These are phyloP conservation scores for Trichomonascaceae sp. DNA, from an alignment of 1,139 yeast species.

Conservation along the genomic window DNA sequence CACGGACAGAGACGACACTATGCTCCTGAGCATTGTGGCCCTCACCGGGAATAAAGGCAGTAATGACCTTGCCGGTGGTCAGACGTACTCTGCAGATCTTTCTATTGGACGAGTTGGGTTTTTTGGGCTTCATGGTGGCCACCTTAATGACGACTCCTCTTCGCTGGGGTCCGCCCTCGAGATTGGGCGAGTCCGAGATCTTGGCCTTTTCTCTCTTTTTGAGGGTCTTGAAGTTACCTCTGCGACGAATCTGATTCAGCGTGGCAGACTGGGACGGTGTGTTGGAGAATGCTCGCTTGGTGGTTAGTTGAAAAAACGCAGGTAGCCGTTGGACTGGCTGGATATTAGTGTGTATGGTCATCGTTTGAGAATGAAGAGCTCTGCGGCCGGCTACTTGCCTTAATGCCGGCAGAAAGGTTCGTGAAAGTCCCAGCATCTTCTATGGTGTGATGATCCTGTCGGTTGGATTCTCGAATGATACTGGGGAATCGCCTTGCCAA, in stretches of 20 bases:
- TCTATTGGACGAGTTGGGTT: slow-evolving; percentile 96
- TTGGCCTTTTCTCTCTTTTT: slow-evolving; percentile 24
- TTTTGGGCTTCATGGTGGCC: slow-evolving; percentile 90
- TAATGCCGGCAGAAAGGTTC: no score
- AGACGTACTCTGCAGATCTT: slow-evolving; percentile 93
- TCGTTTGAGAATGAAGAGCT: no score
- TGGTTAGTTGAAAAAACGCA: no score
- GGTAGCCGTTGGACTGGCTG: no score
- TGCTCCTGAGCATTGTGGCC: slow-evolving; percentile 99
- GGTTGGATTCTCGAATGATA: no score
- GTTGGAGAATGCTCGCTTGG: no score
- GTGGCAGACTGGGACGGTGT: slow-evolving; percentile 10
- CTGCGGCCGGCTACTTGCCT: no score
- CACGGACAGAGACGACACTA: slow-evolving; percentile 88
- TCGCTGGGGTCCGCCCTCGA: slow-evolving; percentile 67
- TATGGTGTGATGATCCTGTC: no score
- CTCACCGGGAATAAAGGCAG: slow-evolving; percentile 96
- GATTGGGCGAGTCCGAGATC: slow-evolving; percentile 73
- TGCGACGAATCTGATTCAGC: slow-evolving; percentile 18
- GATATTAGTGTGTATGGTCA: no score
- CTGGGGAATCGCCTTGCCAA: no score
- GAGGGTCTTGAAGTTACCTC: slow-evolving; percentile 24
- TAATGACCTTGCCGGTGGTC: slow-evolving; percentile 76
- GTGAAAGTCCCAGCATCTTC: no score
- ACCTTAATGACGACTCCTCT: slow-evolving; percentile 94